These are phyloP conservation scores for Hibiscus tridactylites DNA, from an alignment of 345 rosid species.

Conservation along the genomic window DNA sequence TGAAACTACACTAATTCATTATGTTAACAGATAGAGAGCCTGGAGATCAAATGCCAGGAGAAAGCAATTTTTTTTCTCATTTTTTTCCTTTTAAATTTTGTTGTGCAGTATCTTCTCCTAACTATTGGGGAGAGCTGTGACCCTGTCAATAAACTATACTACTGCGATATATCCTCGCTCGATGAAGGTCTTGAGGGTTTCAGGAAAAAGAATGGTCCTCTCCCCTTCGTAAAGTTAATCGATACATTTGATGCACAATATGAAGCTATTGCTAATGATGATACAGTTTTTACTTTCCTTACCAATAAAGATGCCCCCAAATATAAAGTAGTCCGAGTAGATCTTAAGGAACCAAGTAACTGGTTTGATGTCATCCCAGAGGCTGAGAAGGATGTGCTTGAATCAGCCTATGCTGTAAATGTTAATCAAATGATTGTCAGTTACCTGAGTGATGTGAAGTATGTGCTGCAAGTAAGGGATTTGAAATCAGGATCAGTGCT, in stretches of 20 bases:
- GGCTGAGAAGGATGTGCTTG: conserved; percentile 72
- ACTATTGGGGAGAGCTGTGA: conserved; percentile 49
- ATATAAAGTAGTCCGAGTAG: conserved; percentile 72
- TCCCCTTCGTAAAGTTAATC: conserved; percentile 71
- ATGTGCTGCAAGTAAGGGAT: conserved; percentile 71
- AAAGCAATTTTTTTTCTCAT: not conserved
- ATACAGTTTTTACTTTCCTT: conserved; percentile 58
- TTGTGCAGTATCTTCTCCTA: conserved; percentile 69
- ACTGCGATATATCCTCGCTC: conserved; percentile 65
- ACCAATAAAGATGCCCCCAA: conserved; percentile 83
- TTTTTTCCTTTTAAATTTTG: not conserved
- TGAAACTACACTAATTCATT: not conserved
- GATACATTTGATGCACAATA: conserved; percentile 67
- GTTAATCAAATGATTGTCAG: conserved; percentile 56
- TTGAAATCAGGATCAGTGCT: conserved; percentile 60
- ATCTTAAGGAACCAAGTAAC: conserved; percentile 27
- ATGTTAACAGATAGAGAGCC: not conserved
- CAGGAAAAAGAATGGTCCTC: conserved; percentile 36
- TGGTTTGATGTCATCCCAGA: conserved; percentile 41
- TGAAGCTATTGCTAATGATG: conserved; percentile 66
- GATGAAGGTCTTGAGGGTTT: conserved; percentile 58
- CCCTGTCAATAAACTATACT: conserved; percentile 77
- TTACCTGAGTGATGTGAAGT: conserved; percentile 85
- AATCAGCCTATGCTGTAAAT: conserved; percentile 57
- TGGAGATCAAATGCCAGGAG: not conserved